phyloP scores from a whole-genome alignment of 163 green algal genomes.

The Picocystis sp. region DNA sequence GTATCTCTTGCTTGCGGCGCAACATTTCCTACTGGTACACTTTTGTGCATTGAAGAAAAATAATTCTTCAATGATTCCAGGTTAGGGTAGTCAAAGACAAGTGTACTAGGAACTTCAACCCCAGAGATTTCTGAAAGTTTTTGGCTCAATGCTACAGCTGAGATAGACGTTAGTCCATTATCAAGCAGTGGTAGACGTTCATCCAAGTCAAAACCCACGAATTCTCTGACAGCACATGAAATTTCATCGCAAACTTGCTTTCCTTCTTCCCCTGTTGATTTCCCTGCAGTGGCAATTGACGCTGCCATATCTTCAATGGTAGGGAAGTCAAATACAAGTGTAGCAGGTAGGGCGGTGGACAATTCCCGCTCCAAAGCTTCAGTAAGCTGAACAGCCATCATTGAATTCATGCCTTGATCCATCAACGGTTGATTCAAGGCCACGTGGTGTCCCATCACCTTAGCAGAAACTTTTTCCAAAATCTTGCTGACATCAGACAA shows the following conservation, averaged over 20 bases:
- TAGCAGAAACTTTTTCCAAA: no score
- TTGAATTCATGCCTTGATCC: constrained; percentile 13
- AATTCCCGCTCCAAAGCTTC: constrained; percentile 4
- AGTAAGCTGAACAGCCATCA: constrained; percentile 3
- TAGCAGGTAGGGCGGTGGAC: constrained; percentile 6
- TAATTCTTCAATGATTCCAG: constrained; percentile 12
- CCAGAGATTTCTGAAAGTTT: constrained; percentile 5
- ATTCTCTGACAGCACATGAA: no score
- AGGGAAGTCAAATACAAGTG: constrained; percentile 14
- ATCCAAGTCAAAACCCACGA: no score
- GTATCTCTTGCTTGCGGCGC: background rate
- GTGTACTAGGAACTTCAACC: constrained; percentile 26
- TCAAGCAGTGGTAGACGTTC: no score
- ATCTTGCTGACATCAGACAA: no score
- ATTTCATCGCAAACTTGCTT: no score
- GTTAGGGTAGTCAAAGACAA: constrained; percentile 42
- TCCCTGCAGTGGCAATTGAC: no score
- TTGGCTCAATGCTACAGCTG: no score
- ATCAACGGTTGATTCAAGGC: constrained; percentile 9
- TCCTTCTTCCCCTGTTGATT: no score
- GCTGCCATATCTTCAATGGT: constrained; percentile 6
- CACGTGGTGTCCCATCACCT: background rate
- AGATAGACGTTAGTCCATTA: no score
- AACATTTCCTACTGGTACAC: no score
- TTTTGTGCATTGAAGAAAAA: no score